Evolutionary conservation across 2,329 filamentous ascomycete species (phyloP), one percentile per base, ranked within the genome.

Genomic region (Metarhizium robertsii): DNA sequence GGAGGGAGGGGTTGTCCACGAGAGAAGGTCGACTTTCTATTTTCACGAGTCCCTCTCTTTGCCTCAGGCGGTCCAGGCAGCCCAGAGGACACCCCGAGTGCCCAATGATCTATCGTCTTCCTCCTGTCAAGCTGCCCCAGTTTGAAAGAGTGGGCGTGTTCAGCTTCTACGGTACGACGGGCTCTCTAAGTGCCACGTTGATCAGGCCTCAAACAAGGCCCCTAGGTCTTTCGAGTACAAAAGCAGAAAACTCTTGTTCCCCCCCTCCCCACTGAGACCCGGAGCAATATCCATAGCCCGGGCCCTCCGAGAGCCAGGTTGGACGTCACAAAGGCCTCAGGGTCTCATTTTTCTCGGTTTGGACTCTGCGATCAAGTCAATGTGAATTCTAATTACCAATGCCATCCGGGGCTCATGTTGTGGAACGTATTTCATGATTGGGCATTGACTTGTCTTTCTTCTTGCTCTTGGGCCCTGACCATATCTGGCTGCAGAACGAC

Each of bases 131-230:
- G 38, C 53, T 29, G 53, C 53, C 47, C 46, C 47, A 47, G 53
- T 25, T 6, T 29, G 53, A 45, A 43, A 34, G 43, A 52, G 53
- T 52, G 53, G 43, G 43, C 49, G 32, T 29, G 16, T 32, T 13
- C 13, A 55, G 49, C 49, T 48, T 32, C 34, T 53, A 30, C 43
- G 49, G 8, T 36, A 53, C 58, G 56, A 50, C 55, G 54, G 56
- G 56, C 59, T 64, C 60, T 58, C 58, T 62, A 62, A 54, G 62
- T 68, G 68, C 67, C 68, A 71, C 67, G 67, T 70, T 68, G 66
- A 67, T 64, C 49, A 46, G 57, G 58, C 58, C 55, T 61, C 55
- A 57, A 54, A 54, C 46, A 42, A 47, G 43, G 32, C 25, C n/a
- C 29, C 53, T 16, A 49, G 20, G 45, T 49, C 52, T 49, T 46